Evolutionary conservation across 176 grass and related monocot genomes (phyloP).

Genomic region (Lolium multiflorum): DNA sequence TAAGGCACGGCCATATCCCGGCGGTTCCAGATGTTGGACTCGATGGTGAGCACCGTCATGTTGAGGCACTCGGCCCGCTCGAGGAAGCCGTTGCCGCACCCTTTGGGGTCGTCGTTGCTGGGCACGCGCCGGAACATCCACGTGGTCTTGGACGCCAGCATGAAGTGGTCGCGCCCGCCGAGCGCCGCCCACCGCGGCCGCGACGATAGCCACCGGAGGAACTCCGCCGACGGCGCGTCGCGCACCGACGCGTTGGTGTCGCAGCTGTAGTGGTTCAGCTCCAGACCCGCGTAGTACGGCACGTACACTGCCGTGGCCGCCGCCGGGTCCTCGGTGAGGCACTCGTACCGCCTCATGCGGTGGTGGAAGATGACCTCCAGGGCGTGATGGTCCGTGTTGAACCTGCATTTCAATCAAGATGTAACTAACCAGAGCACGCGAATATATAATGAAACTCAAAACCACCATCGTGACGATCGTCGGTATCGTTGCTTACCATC

Average conservation of each 20-base stretch:
- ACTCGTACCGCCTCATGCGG: slow-evolving; percentile 69
- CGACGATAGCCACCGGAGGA: slow-evolving; percentile 61
- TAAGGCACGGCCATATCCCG: slow-evolving; percentile 70
- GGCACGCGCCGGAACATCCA: slow-evolving; percentile 57
- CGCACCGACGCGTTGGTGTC: slow-evolving; percentile 48
- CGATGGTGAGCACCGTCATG: slow-evolving; percentile 61
- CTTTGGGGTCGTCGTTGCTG: background rate
- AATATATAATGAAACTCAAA: background rate
- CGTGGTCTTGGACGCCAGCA: slow-evolving; percentile 57
- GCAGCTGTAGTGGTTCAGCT: slow-evolving; percentile 58
- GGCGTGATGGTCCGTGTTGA: slow-evolving; percentile 65
- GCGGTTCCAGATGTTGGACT: slow-evolving; percentile 49
- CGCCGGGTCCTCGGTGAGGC: slow-evolving; percentile 52
- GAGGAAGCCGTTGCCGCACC: slow-evolving; percentile 68
- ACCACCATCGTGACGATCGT: background rate
- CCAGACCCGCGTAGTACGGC: slow-evolving; percentile 64
- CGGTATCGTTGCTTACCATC: slow-evolving; percentile 10
- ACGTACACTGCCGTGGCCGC: slow-evolving; percentile 62
- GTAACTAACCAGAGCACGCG: background rate
- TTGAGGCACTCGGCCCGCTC: slow-evolving; percentile 47
- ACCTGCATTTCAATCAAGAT: slow-evolving; percentile 4
- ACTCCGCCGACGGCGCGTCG: slow-evolving; percentile 39
- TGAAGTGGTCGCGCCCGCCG: slow-evolving; percentile 69
- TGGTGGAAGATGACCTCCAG: slow-evolving; percentile 80
- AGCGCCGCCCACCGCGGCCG: slow-evolving; percentile 47